These are phyloP conservation scores for Capronia epimyces DNA, from an alignment of 2,329 filamentous ascomycete genomes.

Conservation along the genomic window DNA sequence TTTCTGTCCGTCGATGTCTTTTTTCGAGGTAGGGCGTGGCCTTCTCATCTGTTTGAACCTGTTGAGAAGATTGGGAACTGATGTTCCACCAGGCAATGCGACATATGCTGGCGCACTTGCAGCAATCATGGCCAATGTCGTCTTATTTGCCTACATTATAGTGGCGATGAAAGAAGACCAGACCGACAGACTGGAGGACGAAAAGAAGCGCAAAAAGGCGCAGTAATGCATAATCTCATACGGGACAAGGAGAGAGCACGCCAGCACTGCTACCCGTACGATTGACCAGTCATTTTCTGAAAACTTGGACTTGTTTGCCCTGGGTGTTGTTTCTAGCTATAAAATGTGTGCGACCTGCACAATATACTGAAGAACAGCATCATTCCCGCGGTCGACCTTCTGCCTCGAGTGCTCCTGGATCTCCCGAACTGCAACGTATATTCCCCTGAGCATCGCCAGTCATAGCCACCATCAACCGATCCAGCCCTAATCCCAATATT, in stretches of 20 bases:
- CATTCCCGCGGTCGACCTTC: not conserved
- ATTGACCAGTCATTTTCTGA: not conserved
- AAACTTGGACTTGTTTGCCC: not conserved
- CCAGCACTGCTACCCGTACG: not conserved
- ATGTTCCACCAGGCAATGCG: conserved; percentile 62
- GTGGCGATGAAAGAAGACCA: conserved; percentile 87
- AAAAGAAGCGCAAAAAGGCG: conserved; percentile 49
- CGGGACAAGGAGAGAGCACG: not conserved
- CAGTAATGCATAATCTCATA: conserved; percentile 30
- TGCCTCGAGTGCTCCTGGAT: not conserved
- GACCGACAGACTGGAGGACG: conserved; percentile 65
- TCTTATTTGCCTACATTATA: conserved; percentile 82
- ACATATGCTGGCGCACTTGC: conserved; percentile 81
- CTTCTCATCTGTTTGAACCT: not conserved
- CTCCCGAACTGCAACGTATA: not conserved
- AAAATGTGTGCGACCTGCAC: not conserved
- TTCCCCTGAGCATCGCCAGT: not conserved
- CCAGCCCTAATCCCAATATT: conserved; percentile 2
- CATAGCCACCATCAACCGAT: conserved; percentile 3
- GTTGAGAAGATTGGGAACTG: not conserved
- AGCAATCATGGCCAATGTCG: conserved; percentile 83
- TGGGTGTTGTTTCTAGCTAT: not conserved
- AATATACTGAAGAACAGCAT: not conserved
- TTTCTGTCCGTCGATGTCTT: conserved; percentile 71
- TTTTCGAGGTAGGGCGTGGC: conserved; percentile 66